Evolutionary conservation across 768 basidiomycete genomes (phyloP).

Genomic region (Tricholoma hemisulphureum): DNA sequence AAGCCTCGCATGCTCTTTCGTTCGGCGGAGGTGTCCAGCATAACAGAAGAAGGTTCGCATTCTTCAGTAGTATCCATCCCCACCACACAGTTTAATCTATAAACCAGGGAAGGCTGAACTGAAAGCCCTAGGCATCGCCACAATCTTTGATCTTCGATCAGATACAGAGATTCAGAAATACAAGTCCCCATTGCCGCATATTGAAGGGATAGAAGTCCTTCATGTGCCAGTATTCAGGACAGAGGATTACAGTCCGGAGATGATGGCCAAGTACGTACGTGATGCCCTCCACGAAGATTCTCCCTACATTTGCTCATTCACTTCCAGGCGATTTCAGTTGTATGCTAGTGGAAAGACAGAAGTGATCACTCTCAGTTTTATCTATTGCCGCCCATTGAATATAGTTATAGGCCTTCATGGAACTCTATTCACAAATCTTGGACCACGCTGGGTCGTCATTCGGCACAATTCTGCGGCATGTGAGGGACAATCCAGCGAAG

Average conservation of each 20-base stretch:
- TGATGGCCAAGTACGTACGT: constrained; percentile 78
- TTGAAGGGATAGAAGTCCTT: constrained; percentile 61
- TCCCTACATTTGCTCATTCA: constrained; percentile 17
- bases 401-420: constrained; percentile 65
- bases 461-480: constrained; percentile 68
- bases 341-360: constrained; percentile 82
- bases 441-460: constrained; percentile 70
- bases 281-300: constrained; percentile 17
- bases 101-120: constrained; percentile 63
- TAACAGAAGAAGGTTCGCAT: constrained; percentile 64
- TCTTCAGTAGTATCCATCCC: background rate
- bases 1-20: constrained; percentile 61
- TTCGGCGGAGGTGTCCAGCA: constrained; percentile 68
- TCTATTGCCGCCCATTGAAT: background rate
- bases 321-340: constrained; percentile 60
- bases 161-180: constrained; percentile 79
- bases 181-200: constrained; percentile 57
- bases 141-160: constrained; percentile 76
- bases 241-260: constrained; percentile 81
- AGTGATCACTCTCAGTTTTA: constrained; percentile 32
- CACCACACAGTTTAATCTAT: background rate
- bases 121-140: constrained; percentile 59
- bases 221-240: constrained; percentile 65
- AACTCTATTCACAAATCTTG: constrained; percentile 77
- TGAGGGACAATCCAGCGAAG: constrained; percentile 65